These are phyloP conservation scores for Periconia macrospinosa DNA, from an alignment of 2,329 filamentous ascomycete species.

Conservation along the genomic window DNA sequence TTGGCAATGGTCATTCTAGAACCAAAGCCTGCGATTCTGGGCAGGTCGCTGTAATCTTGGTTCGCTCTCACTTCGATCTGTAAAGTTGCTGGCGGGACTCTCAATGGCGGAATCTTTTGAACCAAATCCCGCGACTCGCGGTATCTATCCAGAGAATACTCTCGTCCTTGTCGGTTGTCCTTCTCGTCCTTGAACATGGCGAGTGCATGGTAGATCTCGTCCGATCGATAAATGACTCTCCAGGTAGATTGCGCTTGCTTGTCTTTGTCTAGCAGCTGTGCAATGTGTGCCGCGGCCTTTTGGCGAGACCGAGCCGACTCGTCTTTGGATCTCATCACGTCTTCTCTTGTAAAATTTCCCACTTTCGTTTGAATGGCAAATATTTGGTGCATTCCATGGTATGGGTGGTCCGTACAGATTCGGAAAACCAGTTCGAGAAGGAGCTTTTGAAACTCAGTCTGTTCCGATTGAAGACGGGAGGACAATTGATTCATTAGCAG, in stretches of 20 bases:
- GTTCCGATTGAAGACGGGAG: constrained; percentile 78
- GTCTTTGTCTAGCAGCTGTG: constrained; percentile 60
- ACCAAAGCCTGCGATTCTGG: constrained; percentile 72
- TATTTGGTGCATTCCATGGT: constrained; percentile 96
- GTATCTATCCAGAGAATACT: constrained; percentile 66
- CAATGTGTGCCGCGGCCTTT: constrained; percentile 70
- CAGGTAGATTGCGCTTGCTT: constrained; percentile 61
- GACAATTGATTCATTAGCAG: constrained; percentile 93
- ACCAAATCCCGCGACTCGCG: constrained; percentile 65
- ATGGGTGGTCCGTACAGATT: constrained; percentile 91
- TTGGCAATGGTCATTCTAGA: constrained; percentile 81
- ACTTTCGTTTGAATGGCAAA: constrained; percentile 62
- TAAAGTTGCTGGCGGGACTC: constrained; percentile 87
- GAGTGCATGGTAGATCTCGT: constrained; percentile 64
- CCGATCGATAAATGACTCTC: constrained; percentile 72
- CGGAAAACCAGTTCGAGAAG: constrained; percentile 74
- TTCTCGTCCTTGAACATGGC: constrained; percentile 66
- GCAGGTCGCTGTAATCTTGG: constrained; percentile 75
- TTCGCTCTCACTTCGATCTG: constrained; percentile 73
- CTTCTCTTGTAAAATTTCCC: constrained; percentile 59
- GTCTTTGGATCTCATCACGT: constrained; percentile 65
- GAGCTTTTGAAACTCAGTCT: constrained; percentile 72
- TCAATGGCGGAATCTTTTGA: constrained; percentile 63
- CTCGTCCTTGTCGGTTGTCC: constrained; percentile 68
- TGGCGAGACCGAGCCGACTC: constrained; percentile 73